Evolutionary conservation across 371 early-diverging fungal genomes (phyloP), one percentile per base, ranked within the genome.

Genomic region (Phascolomyces articulosus): DNA sequence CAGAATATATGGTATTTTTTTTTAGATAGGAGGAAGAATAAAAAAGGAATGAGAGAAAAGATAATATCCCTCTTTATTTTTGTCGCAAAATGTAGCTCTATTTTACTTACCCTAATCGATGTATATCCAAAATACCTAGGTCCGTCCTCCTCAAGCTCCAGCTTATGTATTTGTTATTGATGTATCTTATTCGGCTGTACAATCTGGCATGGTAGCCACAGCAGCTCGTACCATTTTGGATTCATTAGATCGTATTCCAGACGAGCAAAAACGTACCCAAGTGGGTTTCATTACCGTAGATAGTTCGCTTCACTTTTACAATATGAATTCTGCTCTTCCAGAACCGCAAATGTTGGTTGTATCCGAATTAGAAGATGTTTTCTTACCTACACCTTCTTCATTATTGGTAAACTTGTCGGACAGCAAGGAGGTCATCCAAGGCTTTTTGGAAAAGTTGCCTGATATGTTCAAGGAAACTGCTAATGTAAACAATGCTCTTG

Each of bases 341-440:
- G 96, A 95, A 68, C 96, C 98, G 24, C 93, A 95, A 69, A 95
- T 96, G 94, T 77, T 97, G 34, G 94, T 97, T 9, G 94, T 96
- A 0, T 84, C 92, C 4, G 98, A 97, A 75, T 67, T 96, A 23
- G 96, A 96, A 24, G 96, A 96, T 31, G 82, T 91, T 8, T 95
- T 91, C 67, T 65, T 97, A 65, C 98, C 97, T 20, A 78, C 85
- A 51, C 95, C 96, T 4, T 82, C 90, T 31, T 94, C 95, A 71
- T 79, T 97, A 53, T 82, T 98, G 31, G 96, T 93, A 20, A 92
- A 93, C 55, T 79, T 98, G 73, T 82, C 81, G 29, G 95, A 96
- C 63, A 89, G 90, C 26, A 85, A 90, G 31, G 54, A 80, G 16
- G 75, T 80, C 4, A 77, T 97, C 57, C 91, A 91, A 62, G 61